A percentile compares a stretch with the other conserved stretches of the same genome.
These are phyloP conservation scores for Metarhizium album DNA, from an alignment of 2,329 filamentous ascomycete genomes.

Conservation along the genomic window DNA sequence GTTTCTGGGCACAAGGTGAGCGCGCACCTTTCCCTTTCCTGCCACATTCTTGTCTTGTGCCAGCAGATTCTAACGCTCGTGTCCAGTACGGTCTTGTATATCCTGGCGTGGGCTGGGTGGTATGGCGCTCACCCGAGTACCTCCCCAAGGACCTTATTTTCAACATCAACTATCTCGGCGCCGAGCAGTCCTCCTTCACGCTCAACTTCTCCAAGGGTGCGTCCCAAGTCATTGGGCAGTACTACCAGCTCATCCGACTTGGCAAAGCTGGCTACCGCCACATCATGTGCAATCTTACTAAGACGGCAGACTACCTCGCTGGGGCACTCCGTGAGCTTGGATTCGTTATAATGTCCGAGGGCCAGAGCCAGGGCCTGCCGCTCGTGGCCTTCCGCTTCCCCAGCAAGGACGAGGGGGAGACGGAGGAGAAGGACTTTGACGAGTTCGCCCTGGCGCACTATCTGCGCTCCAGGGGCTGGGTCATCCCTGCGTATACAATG, in stretches of 20 bases:
- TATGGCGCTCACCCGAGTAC: slow-evolving; percentile 77
- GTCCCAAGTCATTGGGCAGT: slow-evolving; percentile 89
- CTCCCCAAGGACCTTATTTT: slow-evolving; percentile 89
- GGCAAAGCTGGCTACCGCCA: slow-evolving; percentile 84
- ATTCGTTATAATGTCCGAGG: slow-evolving; percentile 82
- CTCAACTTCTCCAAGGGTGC: slow-evolving; percentile 96
- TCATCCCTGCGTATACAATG: slow-evolving; percentile 96
- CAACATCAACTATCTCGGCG: slow-evolving; percentile 98
- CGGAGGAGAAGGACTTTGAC: slow-evolving; percentile 52
- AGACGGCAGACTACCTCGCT: slow-evolving; percentile 79
- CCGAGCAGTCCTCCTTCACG: slow-evolving; percentile 90
- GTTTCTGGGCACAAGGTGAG: slow-evolving; percentile 79
- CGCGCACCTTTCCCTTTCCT: too few relatives aligned
- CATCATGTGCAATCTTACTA: slow-evolving; percentile 91
- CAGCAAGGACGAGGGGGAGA: slow-evolving; percentile 34
- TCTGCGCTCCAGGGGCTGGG: slow-evolving; percentile 79
- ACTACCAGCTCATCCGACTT: slow-evolving; percentile 92
- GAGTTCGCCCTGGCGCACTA: slow-evolving; percentile 77
- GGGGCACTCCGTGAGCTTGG: slow-evolving; percentile 61
- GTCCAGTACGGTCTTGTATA: slow-evolving; percentile 55
- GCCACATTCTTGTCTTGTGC: neutral
- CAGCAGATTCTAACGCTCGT: neutral
- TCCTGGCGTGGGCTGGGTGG: slow-evolving; percentile 86
- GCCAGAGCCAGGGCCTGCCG: slow-evolving; percentile 66
- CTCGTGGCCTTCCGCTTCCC: slow-evolving; percentile 80